These are phyloP conservation scores for Carpinus viminea DNA, from an alignment of 306 rosid species.

Conservation along the genomic window DNA sequence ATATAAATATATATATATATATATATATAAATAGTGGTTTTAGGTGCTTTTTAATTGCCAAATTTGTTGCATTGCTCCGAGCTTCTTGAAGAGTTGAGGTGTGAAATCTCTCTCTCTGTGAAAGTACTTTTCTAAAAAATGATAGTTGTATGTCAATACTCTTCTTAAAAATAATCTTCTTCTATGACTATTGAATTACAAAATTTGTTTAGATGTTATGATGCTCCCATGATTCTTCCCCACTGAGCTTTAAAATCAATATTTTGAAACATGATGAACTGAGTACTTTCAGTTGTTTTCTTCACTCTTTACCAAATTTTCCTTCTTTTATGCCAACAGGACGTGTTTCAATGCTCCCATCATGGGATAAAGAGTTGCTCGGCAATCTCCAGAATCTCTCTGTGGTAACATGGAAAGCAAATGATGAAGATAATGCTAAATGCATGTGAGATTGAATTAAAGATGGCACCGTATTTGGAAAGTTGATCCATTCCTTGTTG, in stretches of 20 bases:
- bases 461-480: no score
- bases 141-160: not conserved
- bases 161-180: not conserved
- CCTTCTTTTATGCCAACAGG: conserved; percentile 29
- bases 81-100: conserved; percentile 63
- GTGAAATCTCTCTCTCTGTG: not conserved
- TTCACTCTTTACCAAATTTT: not conserved
- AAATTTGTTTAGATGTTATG: no score
- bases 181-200: no score
- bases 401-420: conserved; percentile 60
- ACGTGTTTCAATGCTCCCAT: conserved; percentile 30
- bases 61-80: conserved; percentile 2
- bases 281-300: not conserved
- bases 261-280: no score
- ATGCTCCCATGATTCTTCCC: no score
- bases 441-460: no score
- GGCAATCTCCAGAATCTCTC: conserved; percentile 62
- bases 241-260: no score
- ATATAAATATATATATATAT: no score
- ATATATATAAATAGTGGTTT: no score
- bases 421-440: no score
- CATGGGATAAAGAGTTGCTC: conserved; percentile 43
- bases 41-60: no score
- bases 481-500: no score
- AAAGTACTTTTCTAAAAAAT: not conserved